Evolutionary conservation across 1,139 yeast genomes (phyloP), one percentile per base, ranked within the genome.

Genomic region (Geotrichum carabidarum): DNA sequence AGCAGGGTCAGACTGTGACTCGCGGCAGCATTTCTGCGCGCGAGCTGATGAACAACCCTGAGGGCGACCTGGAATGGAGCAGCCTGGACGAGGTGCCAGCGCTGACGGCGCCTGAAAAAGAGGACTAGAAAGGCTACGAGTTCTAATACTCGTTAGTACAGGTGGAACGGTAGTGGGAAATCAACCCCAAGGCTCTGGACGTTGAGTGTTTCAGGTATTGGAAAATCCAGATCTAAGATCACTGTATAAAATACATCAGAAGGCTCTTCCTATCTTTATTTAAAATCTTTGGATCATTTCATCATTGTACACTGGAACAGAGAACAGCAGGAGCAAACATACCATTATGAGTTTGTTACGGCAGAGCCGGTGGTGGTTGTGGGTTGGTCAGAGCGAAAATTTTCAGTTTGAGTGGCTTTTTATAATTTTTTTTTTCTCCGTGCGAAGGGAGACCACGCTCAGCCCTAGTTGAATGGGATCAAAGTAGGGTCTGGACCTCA

Each of bases 1-100:
- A 84, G 0, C 79, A 86, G 62, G 97, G 97, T 1, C 90, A 90
- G 62, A 74, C 79, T 9, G 80, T 90, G 11, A 80, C 84, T 0
- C 79, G 81, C 18, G 68, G 69, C 15, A 57, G 65, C 31, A 48
- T 50, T 8, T 49, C 53, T 2, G 44, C 45, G 30, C 32, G 34
- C 30, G 53, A 53, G 47, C 44, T 45, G 14, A 34, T 15, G 22
- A 42, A 46, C 31, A 40, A 38, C 22, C 50, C 49, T 9, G 41
- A 42, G 14, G 54, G 54, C 15, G 55, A 53, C 41, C 32, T 53
- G 7, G 48, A 48, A 15, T 53, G 55, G 55, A 47, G 37, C 15
- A 47, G 50, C 35, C 15, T 12, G 38, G 51, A 44, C 12, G 44
- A 43, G 36, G 32, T 34, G 11, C 45, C 42, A 8, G 2, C n/a